Base-by-base conservation (phyloP, 148 eudicot species). In the Amaranthus cruentus region DNA sequence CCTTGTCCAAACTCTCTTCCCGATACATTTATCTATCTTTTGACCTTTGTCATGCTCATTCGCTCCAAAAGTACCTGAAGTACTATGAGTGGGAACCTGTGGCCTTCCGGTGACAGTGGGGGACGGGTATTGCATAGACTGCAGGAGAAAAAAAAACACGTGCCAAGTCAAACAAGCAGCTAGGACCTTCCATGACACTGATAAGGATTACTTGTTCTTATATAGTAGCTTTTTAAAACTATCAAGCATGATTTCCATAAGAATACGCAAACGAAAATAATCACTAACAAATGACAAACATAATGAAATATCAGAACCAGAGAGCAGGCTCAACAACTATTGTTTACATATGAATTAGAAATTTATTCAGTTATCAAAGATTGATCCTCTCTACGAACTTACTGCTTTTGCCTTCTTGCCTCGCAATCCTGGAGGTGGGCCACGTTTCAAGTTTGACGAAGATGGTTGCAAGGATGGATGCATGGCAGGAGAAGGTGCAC, bases 1-100 rank as follows among this genome's bases (percentile, higher is more conserved):
- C 73, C 89, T 78, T 14, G 85, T 85, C 91, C 91, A 86, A 51
- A 88, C 89, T 84, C 80, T 85, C 73, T 79, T 80, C 60, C 91
- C 91, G 73, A 88, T 79, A 66, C 84, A 75, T 43, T 85, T 86
- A 76, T 85, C 83, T 59, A 63, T 71, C 73, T 78, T 85, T 66
- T 81, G 66, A 55, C 85, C 68, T 70, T 84, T 80, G 73, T 82
- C 73, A 49, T 81, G 79, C 43, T 83, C 85, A 69, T 63, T 84
- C 52, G 69, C 66, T 1, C 49, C 83, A 70, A 84, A 85, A 46
- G 80, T 78, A 70, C 82, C 82, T n/a, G 83, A 54, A 49, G 73
- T 54, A 61, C 85, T 77, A 44, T 68, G 86, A 53, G 62, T 83
- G 38, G 75, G 47, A 70, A 57, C 84, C 81, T 77, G 82, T 72